Conservation (phyloP, 2,329 filamentous ascomycete genomes). For the Lecanicillium sp. region DNA sequence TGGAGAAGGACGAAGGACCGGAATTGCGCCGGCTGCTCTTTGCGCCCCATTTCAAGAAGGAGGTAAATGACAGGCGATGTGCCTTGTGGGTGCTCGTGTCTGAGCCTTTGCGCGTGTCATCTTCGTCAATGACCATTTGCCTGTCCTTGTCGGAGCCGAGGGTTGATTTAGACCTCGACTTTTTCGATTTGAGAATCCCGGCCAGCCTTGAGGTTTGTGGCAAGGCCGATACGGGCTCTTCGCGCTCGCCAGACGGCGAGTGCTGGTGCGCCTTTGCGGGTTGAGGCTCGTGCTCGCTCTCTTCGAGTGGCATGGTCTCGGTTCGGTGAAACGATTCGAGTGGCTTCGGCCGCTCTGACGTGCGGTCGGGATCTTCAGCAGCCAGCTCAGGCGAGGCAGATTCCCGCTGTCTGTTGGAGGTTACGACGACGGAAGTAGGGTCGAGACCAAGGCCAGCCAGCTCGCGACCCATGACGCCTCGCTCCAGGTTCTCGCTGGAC, state of each 20-base stretch:
- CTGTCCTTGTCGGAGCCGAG: slow-evolving; percentile 32
- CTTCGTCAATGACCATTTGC: slow-evolving; percentile 34
- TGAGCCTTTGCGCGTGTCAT: slow-evolving; percentile 45
- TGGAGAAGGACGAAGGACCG: slow-evolving; percentile 74
- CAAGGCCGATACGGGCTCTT: slow-evolving; percentile 12
- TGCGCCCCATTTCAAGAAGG: slow-evolving; percentile 66
- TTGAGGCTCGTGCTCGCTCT: slow-evolving; percentile 14
- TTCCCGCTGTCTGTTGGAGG: slow-evolving; percentile 43
- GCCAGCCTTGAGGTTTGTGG: slow-evolving; percentile 19
- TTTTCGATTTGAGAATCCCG: slow-evolving; percentile 37
- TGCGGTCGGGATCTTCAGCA: slow-evolving; percentile 14
- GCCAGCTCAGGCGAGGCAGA: slow-evolving; percentile 16
- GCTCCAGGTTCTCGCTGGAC: slow-evolving; percentile 49
- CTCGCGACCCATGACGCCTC: slow-evolving; percentile 54
- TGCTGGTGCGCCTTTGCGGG: not conserved
- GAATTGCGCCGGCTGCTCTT: slow-evolving; percentile 46
- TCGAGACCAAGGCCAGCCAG: slow-evolving; percentile 49
- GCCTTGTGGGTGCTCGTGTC: slow-evolving; percentile 40
- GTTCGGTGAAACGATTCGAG: slow-evolving; percentile 22
- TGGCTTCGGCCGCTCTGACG: slow-evolving; percentile 12
- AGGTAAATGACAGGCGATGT: slow-evolving; percentile 52
- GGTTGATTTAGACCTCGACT: slow-evolving; percentile 43
- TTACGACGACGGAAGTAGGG: slow-evolving; percentile 45
- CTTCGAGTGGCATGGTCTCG: slow-evolving; percentile 16
- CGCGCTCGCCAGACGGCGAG: slow-evolving; percentile 2